Conservation (phyloP, 2,329 filamentous ascomycete species). For the Colletotrichum liriopes region DNA sequence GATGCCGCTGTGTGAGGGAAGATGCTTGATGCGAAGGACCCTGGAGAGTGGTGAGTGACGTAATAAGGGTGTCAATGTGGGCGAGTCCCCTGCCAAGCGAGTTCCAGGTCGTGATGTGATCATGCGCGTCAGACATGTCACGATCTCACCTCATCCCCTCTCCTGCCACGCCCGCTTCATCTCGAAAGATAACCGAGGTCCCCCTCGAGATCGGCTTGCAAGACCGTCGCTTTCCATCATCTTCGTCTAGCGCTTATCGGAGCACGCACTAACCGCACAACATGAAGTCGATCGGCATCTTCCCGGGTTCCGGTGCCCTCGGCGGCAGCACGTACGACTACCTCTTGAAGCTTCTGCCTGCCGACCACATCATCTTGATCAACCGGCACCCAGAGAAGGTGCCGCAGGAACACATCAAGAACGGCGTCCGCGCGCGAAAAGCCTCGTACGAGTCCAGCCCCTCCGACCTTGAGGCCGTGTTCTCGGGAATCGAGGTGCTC, state of each 20-base stretch:
- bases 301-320: constrained; percentile 68
- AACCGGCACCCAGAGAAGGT: constrained; percentile 61
- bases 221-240: neutral
- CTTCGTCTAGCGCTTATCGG: neutral
- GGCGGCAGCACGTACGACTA: constrained; percentile 66
- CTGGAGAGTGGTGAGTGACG: constrained; percentile 29
- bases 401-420: constrained; percentile 55
- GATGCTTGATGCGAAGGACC: constrained; percentile 19
- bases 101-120: constrained; percentile 35
- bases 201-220: neutral
- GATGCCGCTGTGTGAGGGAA: constrained; percentile 16
- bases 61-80: constrained; percentile 34
- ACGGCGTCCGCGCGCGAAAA: constrained; percentile 64
- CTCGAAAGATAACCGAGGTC: neutral
- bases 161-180: neutral
- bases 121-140: constrained; percentile 24
- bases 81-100: constrained; percentile 25
- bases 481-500: constrained; percentile 65
- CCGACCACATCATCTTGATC: constrained; percentile 63
- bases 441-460: constrained; percentile 66
- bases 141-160: constrained; percentile 22
- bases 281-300: constrained; percentile 60
- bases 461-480: constrained; percentile 61
- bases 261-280: neutral
- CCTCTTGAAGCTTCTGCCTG: constrained; percentile 60